Percentiles rank a stretch among this genome's conserved stretches.
Evolutionary conservation across 306 rosid species (phyloP).

Genomic region (Vicia sativa): DNA sequence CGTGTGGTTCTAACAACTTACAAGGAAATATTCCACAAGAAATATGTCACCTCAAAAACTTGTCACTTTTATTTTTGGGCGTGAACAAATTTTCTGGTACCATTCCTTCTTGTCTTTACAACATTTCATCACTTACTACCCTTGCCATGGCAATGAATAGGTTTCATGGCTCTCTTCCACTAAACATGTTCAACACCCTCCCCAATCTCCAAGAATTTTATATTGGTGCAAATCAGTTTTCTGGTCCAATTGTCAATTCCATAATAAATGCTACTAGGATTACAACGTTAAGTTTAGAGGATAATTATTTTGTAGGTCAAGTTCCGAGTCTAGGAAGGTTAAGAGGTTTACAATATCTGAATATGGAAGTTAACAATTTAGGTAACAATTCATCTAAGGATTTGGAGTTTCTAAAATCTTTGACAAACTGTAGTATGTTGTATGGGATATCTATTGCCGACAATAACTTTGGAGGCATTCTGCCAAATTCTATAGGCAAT

Average conservation of each 20-base stretch:
- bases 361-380: not conserved
- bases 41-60: not conserved
- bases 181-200: conserved; percentile 33
- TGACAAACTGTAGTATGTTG: conserved; percentile 40
- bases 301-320: conserved; percentile 31
- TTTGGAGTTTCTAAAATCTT: conserved; percentile 32
- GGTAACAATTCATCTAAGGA: conserved; percentile 36
- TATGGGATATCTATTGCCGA: fast-evolving
- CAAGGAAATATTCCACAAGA: conserved; percentile 1
- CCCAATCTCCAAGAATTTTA: not conserved
- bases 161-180: conserved; percentile 39
- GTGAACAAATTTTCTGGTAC: conserved; percentile 2
- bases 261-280: conserved; percentile 38
- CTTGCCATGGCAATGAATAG: fast-evolving
- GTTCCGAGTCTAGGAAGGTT: conserved; percentile 35
- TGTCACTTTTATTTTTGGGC: fast-evolving
- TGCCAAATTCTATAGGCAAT: conserved; percentile 33
- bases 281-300: fast-evolving
- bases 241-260: conserved; percentile 27
- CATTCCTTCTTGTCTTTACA: conserved; percentile 38
- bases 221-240: conserved; percentile 4
- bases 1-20: not conserved
- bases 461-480: conserved; percentile 43
- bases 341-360: fast-evolving
- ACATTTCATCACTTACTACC: conserved; percentile 13